A percentile compares a stretch with the other conserved stretches of the same genome.
phyloP scores from a whole-genome alignment of 345 rosid genomes.

The Mercurialis annua region DNA sequence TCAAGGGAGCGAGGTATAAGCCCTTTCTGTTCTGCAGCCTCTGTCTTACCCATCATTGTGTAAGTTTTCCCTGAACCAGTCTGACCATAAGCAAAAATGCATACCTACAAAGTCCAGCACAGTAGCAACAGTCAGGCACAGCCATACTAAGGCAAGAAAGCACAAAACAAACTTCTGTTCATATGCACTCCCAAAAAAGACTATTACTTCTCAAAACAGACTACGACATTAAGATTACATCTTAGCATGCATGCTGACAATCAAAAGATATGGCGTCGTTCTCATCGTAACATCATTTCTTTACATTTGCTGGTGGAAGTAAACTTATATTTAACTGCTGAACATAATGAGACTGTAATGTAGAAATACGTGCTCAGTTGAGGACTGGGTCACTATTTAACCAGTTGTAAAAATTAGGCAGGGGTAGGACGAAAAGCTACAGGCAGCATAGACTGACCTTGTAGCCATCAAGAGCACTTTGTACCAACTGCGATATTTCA shows the following conservation, averaged over 20 bases:
- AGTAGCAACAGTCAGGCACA: background rate
- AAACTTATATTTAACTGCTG: background rate
- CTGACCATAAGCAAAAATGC: slow-evolving; percentile 97
- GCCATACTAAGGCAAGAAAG: background rate
- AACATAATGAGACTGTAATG: background rate
- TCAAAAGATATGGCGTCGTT: background rate
- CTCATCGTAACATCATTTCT: background rate
- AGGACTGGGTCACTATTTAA: too few species aligned
- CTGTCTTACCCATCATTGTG: slow-evolving; percentile 98
- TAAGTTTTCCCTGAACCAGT: slow-evolving; percentile 98
- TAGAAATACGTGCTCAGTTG: too few species aligned
- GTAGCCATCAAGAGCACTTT: slow-evolving; percentile 96
- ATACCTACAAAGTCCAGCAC: slow-evolving; percentile 51
- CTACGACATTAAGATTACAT: too few species aligned
- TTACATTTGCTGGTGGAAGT: background rate
- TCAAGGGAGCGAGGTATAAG: slow-evolving; percentile 88
- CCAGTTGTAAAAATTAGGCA: background rate
- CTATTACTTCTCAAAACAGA: background rate
- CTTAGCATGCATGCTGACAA: background rate
- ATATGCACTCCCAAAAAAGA: background rate
- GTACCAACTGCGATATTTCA: slow-evolving; percentile 90
- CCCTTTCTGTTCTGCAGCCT: slow-evolving; percentile 63
- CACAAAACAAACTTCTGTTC: background rate
- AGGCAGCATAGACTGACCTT: slow-evolving; percentile 45
- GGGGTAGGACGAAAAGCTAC: background rate